Base-by-base conservation (phyloP, 177 flowering plant genomes). In the Telopea speciosissima region DNA sequence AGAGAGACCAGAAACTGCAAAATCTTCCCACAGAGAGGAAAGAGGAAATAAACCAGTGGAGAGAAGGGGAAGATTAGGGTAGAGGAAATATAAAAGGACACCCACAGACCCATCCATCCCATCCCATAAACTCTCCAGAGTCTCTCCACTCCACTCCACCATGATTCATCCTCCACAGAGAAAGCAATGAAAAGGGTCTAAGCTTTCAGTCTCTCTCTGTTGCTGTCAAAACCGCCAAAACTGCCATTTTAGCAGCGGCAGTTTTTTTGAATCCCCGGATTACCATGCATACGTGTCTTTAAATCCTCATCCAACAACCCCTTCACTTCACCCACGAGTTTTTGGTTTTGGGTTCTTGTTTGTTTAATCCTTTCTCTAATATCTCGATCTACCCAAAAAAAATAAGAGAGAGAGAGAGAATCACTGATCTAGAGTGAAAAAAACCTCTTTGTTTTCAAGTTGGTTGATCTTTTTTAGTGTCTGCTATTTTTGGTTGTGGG, bases 201-300 rank as follows among this genome's bases (percentile, higher is more conserved):
- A 49, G 56, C 26, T 56, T 19, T 68, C 64, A n/a, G 26, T n/a
- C n/a, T n/a, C n/a, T 59, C 31, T 33, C 2, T 40, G 65, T 33
- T 31, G 33, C 33, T 31, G 33, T 31, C 33, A 31, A 31, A 31
- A 31, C 2, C 33, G 33, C 7, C 24, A 6, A 61, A 23, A 59
- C 68, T 23, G 70, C 25, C 54, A 49, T 45, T 23, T 72, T 66
- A 23, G n/a, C 42, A 54, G 42, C 54, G 73, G 60, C 62, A 61
- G 62, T n/a, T 68, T 68, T 68, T 68, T 40, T 61, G 52, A 49
- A 61, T 22, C 72, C 66, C 36, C 66, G 42, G 73, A 68, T 49
- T 68, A 19, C 17, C 70, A 49, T 60, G 65, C 66, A 64, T 33
- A 54, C 42, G 42, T n/a, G 40, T 52, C 70, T 68, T 24, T 52